Evolutionary conservation across 352 stramenopile species (phyloP).

Genomic region (Thalassiosira mediterranea): DNA sequence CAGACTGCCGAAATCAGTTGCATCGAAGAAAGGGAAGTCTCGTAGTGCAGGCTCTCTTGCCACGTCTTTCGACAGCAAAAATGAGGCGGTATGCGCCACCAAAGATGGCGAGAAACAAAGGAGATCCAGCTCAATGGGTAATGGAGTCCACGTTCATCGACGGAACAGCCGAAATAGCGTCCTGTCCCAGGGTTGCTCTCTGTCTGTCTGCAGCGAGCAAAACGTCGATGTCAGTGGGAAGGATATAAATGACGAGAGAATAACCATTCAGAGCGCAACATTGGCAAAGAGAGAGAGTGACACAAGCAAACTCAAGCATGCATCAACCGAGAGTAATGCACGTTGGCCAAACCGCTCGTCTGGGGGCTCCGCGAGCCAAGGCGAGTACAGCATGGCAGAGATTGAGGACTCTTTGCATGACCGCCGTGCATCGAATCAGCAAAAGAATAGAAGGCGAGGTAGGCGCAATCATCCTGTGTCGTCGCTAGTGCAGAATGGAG

Average conservation of each 20-base stretch:
- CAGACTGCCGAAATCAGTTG: not conserved
- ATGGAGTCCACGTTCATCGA: not conserved
- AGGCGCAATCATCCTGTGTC: conserved; percentile 30
- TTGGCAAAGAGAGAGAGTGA: not conserved
- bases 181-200: conserved; percentile 10
- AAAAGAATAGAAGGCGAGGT: conserved; percentile 24
- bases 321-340: not conserved
- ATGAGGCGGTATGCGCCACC: not conserved
- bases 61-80: not conserved
- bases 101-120: not conserved
- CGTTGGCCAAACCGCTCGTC: not conserved
- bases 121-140: conserved; percentile 1
- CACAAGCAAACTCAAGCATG: not conserved
- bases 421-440: not conserved
- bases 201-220: conserved; percentile 4
- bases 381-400: conserved; percentile 9
- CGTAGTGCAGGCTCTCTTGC: not conserved
- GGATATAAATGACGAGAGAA: not conserved
- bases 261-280: not conserved
- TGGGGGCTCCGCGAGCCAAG: not conserved
- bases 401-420: conserved; percentile 7
- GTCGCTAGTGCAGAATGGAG: conserved; percentile 10
- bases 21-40: not conserved
- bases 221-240: conserved; percentile 5
- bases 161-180: not conserved